Evolutionary conservation across 257 asterid genomes (phyloP), one percentile per base, ranked within the genome.

Genomic region (Solanum okadae): DNA sequence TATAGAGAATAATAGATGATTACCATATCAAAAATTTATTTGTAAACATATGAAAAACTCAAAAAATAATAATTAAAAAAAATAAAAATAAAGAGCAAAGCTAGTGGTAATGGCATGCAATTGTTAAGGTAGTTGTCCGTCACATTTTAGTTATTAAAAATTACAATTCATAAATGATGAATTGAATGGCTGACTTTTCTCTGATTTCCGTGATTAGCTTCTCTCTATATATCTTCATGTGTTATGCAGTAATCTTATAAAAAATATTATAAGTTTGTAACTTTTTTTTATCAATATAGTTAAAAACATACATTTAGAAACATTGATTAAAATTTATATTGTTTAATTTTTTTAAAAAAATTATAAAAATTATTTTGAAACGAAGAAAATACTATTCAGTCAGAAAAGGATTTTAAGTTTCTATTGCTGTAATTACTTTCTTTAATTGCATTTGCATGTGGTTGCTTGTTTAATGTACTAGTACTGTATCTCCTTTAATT

Each of bases 371-470:
- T 22, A 61, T 61, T 61, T 23, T 61, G 5, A 61, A 23, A 61
- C 29, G 12, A 22, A 4, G 14, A 23, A 29, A 65, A 25, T 71
- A 22, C 34, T 76, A 1, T 76, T 76, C 10, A 37, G 61, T 84
- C 18, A 35, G 78, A 59, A 84, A 63, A 10, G 15, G 85, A 13
- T 33, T 27, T 59, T 8, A 22, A 59, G 67, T 33, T 52, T 59
- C 67, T 83, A 25, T 59, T 11, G 16, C 34, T 56, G 59, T 38
- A 14, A 42, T 78, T 49, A 65, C 10, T 25, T 25, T 42, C 38
- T 79, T 42, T 44, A 79, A 81, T 46, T 85, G 81, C 81, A 85
- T 25, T 46, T 85, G 81, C 87, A 85, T 85, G 87, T 65, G 81
- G 68, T 85, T 67, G 79, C 42, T 65, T 85, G 79, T 70, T 85